Evolutionary conservation across 139 green algal species (phyloP), one percentile per base, ranked within the genome.

Genomic region (Chloropicon primus): DNA sequence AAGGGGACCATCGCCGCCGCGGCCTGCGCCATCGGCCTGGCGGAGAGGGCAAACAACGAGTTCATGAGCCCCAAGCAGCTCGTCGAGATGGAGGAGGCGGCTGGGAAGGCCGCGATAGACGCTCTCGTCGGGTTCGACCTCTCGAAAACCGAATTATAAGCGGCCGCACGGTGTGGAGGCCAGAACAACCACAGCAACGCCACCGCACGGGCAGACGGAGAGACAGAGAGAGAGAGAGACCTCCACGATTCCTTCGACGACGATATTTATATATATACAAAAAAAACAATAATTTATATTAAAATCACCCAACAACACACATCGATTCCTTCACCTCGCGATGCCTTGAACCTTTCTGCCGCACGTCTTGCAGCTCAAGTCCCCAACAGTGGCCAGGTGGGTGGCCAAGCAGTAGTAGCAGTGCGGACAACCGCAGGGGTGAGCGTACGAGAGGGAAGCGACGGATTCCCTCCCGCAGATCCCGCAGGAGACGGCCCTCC

Each of bases 21-120:
- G 0, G 85, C 86, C 1, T 84, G 89, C 77, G 88, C 82, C 75
- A 90, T 93, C 2, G 87, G 82, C 24, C 78, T 90, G 74, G 89
- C 87, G 17, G 54, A 79, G 76, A 62, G 76, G 5, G 23, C 17
- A 22, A 71, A 24, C 53, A 80, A 80, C 76, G 76, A 80, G 22
- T 80, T 80, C 54, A 27, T 80, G 27, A 24, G 2, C 27, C 22
- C 75, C 22, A 21, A 62, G 10, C 74, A 27, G 21, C n/a, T 73
- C 22, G 75, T 72, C 27, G n/a, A 72, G n/a, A 78, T 78, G 75
- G 75, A 78, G 75, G 28, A 27, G 24, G 21, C 21, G 74, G 25
- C 41, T 5, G 41, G 41, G 17, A 62, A 62, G 41, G 41, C 41
- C 10, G 41, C 41, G 41, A 62, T 62, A 17, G 41, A 62, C 41